A percentile compares a stretch with the other conserved stretches of the same genome.
phyloP scores from a whole-genome alignment of 768 basidiomycete genomes.

The Tylopilus sp. region DNA sequence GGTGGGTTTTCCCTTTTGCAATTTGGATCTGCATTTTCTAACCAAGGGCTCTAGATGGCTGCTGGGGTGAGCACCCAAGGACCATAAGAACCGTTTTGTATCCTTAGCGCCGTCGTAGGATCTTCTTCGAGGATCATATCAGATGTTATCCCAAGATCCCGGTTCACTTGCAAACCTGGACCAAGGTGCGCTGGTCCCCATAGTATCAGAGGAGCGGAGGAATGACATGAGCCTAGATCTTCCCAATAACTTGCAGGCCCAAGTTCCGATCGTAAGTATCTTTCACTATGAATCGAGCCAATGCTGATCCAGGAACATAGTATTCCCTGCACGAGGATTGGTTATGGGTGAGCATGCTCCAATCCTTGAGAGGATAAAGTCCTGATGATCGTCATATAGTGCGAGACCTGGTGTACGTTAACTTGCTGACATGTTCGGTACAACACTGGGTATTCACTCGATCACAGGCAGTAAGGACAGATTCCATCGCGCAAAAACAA shows the following conservation, averaged over 20 bases:
- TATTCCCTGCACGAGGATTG: conserved; percentile 89
- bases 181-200: conserved; percentile 54
- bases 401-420: conserved; percentile 95
- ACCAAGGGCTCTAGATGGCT: conserved; percentile 38
- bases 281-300: not conserved
- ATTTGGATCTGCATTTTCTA: not conserved
- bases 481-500: conserved; percentile 76
- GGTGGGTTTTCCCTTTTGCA: conserved; percentile 35
- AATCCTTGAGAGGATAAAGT: not conserved
- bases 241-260: conserved; percentile 89
- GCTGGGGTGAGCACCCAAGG: conserved; percentile 45
- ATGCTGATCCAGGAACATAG: conserved; percentile 41
- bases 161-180: conserved; percentile 92
- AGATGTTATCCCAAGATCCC: conserved; percentile 90
- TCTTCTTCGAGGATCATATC: conserved; percentile 87
- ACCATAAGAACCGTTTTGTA: not conserved
- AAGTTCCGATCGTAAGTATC: conserved; percentile 90
- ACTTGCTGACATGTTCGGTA: not conserved
- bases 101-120: conserved; percentile 45
- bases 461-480: conserved; percentile 75
- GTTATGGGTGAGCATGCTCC: conserved; percentile 73
- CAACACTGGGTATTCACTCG: not conserved
- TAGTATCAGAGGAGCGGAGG: not conserved
- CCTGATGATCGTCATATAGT: conserved; percentile 43
- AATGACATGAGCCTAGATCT: conserved; percentile 53